Percentiles rank a stretch among this genome's conserved stretches.
Evolutionary conservation across 768 basidiomycete genomes (phyloP).

Genomic region (Agrocybe praecox): DNA sequence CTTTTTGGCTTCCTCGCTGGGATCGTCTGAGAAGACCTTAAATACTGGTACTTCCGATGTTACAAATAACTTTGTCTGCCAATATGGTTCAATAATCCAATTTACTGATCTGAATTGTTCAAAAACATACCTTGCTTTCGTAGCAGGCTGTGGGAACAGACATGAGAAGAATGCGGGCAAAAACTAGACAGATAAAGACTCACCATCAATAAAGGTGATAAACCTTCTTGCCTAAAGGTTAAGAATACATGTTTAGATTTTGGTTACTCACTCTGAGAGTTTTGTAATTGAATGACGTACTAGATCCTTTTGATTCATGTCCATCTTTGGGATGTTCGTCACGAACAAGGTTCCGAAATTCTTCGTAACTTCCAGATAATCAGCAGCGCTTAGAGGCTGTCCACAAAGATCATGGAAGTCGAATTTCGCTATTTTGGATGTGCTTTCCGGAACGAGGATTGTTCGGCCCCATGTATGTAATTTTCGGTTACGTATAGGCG

Average conservation of each 20-base stretch:
- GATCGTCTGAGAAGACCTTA: slow-evolving; percentile 85
- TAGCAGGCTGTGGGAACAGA: slow-evolving; percentile 67
- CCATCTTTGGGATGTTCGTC: slow-evolving; percentile 87
- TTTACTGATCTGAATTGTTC: neutral
- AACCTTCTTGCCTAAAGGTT: slow-evolving; percentile 84
- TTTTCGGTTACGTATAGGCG: slow-evolving; percentile 59
- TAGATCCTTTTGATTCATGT: slow-evolving; percentile 82
- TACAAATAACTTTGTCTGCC: slow-evolving; percentile 85
- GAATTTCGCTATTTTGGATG: slow-evolving; percentile 81
- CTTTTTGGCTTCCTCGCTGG: slow-evolving; percentile 33
- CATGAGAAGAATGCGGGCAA: neutral
- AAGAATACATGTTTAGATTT: slow-evolving; percentile 1
- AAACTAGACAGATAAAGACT: slow-evolving; percentile 23
- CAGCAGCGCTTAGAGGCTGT: slow-evolving; percentile 88
- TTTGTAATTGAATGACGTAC: slow-evolving; percentile 36
- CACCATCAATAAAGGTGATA: slow-evolving; percentile 96
- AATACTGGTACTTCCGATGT: slow-evolving; percentile 92
- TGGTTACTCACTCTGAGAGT: neutral
- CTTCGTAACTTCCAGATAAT: slow-evolving; percentile 93
- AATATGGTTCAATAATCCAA: neutral
- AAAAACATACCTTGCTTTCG: slow-evolving; percentile 71
- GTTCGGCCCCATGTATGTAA: slow-evolving; percentile 92
- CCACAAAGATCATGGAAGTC: slow-evolving; percentile 87
- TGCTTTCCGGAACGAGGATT: slow-evolving; percentile 78
- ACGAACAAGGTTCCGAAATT: slow-evolving; percentile 89